Evolutionary conservation across 2,329 filamentous ascomycete species (phyloP).

Genomic region (Fusarium annulatum): DNA sequence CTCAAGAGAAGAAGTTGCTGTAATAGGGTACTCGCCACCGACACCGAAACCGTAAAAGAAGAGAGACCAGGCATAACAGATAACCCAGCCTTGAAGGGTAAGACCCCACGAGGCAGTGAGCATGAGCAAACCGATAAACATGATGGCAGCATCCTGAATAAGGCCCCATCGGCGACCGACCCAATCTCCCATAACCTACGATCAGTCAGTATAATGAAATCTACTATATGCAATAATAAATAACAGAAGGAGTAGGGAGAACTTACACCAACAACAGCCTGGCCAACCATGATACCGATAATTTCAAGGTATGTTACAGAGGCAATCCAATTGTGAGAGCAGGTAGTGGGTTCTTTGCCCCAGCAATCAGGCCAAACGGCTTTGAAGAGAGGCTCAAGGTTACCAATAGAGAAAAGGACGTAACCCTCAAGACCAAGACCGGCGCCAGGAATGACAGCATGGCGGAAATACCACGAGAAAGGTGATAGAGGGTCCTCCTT

Average conservation of each 20-base stretch:
- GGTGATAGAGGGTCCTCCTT: conserved; percentile 89
- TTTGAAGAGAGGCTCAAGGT: conserved; percentile 84
- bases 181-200: conserved; percentile 71
- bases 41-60: conserved; percentile 78
- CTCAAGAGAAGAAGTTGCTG: conserved; percentile 94
- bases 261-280: conserved; percentile 84
- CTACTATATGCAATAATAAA: not conserved
- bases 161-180: conserved; percentile 93
- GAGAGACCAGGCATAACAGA: conserved; percentile 94
- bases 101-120: conserved; percentile 90
- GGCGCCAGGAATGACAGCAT: conserved; percentile 91
- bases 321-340: conserved; percentile 82
- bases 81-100: conserved; percentile 91
- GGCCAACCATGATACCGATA: conserved; percentile 92
- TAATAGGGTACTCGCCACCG: conserved; percentile 96
- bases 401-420: conserved; percentile 96
- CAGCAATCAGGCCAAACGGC: conserved; percentile 84
- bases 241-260: conserved; percentile 19
- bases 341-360: conserved; percentile 69
- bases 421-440: conserved; percentile 95
- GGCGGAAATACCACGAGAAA: conserved; percentile 86
- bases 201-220: conserved; percentile 23
- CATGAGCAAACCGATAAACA: conserved; percentile 94
- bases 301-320: conserved; percentile 93
- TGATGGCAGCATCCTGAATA: conserved; percentile 92